Percentiles rank a stretch among this genome's conserved stretches.
These are phyloP conservation scores for Fusarium verrucosum DNA, from an alignment of 2,329 filamentous ascomycete genomes.

Conservation along the genomic window DNA sequence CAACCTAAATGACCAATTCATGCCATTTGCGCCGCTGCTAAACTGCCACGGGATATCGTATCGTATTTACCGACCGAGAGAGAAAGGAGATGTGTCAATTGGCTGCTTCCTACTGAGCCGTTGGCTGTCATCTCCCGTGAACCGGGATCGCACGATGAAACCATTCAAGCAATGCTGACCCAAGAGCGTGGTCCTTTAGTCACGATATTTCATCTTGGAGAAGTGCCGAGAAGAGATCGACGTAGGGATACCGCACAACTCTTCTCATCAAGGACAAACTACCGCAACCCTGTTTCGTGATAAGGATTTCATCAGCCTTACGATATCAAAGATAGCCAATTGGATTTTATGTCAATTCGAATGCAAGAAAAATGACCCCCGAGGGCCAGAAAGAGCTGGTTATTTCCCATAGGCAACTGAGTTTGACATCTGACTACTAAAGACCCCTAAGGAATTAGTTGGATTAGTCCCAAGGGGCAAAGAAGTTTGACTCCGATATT, in stretches of 20 bases:
- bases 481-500: not conserved
- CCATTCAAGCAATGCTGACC: not conserved
- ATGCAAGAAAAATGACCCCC: not conserved
- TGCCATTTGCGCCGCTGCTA: not conserved
- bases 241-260: not conserved
- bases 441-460: not conserved
- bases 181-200: not conserved
- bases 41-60: not conserved
- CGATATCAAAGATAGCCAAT: not conserved
- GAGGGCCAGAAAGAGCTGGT: not conserved
- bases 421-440: no score
- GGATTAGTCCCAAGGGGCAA: no score
- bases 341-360: not conserved
- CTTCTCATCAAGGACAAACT: not conserved
- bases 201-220: not conserved
- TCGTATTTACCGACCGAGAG: not conserved
- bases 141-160: not conserved
- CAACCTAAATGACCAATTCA: not conserved
- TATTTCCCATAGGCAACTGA: not conserved
- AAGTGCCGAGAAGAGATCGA: no score
- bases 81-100: not conserved
- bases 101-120: not conserved
- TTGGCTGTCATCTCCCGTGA: not conserved
- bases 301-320: not conserved
- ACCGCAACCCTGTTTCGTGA: not conserved